Evolutionary conservation across 2,329 filamentous ascomycete genomes (phyloP), one percentile per base, ranked within the genome.

Genomic region (Myriosclerotinia curreyana): DNA sequence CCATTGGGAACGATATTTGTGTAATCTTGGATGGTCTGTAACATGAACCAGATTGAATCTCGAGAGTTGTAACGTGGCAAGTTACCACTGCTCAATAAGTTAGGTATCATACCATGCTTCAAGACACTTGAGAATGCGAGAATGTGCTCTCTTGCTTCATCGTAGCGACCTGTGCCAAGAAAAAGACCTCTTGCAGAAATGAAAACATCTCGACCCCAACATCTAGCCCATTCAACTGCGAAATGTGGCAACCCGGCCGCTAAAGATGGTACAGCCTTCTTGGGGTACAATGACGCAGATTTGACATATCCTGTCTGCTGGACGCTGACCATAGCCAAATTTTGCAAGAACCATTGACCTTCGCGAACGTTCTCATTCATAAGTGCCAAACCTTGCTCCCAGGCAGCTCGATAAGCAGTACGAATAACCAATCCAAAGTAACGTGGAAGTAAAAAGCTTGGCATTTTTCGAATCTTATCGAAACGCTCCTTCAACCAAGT

Each of bases 101-200:
- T 99, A 17, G 95, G 95, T 64, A 99, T 93, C 92, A 98, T 96
- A 59, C 95, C 95, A 72, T 99, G 95, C 80, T 99, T 99, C 70
- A 99, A 79, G 14, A 99, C 93, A 74, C 92, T 96, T 2, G 91
- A 93, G 77, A 99, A 99, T 11, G 93, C 94, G 66, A 92, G 80
- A 65, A 99, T 96, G 73, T 99, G 96, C 75, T 98, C 92, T 73
- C 86, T 93, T 9, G 95, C 95, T 74, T 97, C 93, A 2, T 83
- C 85, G 71, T 90, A 96, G 11, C 95, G 88, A 2, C 92, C 92
- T 14, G 94, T 98, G 49, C 91, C 92, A 44, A 99, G 84, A 70
- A 91, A 91, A n/a, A 99, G 81, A 51, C 95, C 95, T 59, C 95
- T 89, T 49, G 96, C 85, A 17, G 95, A 95, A 68, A 99, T 99